These are phyloP conservation scores for Mucor piriformis DNA, from an alignment of 371 early-diverging fungal genomes.

Conservation along the genomic window DNA sequence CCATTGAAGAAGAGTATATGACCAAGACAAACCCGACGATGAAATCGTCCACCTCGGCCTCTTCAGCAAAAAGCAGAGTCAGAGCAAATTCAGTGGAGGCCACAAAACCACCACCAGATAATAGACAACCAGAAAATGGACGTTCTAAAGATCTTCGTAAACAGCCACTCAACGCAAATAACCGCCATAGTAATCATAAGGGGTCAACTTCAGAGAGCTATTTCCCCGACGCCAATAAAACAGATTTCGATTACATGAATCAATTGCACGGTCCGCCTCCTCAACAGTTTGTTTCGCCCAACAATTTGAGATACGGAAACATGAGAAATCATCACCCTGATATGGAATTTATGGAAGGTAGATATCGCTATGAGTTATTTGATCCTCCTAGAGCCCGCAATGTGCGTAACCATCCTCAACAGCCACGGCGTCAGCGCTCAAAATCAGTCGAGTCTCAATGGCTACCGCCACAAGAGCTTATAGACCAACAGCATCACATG, in stretches of 20 bases:
- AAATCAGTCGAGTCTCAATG: slow-evolving; percentile 17
- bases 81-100: neutral
- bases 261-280: neutral
- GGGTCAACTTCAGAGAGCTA: neutral
- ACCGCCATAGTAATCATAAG: neutral
- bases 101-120: neutral
- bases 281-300: neutral
- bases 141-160: neutral
- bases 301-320: neutral
- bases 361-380: neutral
- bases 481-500: neutral
- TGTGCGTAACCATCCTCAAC: neutral
- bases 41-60: slow-evolving; percentile 5
- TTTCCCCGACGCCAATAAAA: neutral
- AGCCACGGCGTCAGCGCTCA: slow-evolving; percentile 7
- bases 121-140: neutral
- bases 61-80: neutral
- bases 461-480: neutral
- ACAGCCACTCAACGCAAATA: neutral
- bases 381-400: neutral
- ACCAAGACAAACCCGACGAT: neutral
- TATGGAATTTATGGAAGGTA: neutral
- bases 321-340: neutral
- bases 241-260: neutral
- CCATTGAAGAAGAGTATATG: neutral